Evolutionary conservation across 2,329 filamentous ascomycete genomes (phyloP).

Genomic region (Cladorrhinum sp.): DNA sequence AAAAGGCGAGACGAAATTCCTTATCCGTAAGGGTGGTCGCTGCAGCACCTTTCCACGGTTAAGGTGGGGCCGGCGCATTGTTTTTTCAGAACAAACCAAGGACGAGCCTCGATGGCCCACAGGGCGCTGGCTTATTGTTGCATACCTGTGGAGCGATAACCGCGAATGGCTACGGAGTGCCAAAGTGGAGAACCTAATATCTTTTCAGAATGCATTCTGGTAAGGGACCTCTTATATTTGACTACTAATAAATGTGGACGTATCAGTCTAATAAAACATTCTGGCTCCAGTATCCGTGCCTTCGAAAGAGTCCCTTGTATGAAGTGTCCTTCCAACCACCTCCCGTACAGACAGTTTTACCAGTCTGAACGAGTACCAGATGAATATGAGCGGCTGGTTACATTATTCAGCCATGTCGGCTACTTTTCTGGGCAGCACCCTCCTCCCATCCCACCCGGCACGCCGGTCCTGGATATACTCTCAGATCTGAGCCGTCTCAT

Average conservation of each 20-base stretch:
- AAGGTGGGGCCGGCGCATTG: constrained; percentile 13
- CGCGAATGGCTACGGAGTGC: constrained; percentile 10
- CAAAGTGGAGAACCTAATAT: constrained; percentile 9
- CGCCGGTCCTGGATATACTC: constrained; percentile 10
- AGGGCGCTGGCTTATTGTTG: constrained; percentile 15
- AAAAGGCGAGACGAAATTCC: constrained; percentile 10
- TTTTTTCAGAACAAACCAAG: constrained; percentile 14
- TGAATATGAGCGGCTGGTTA: constrained; percentile 8
- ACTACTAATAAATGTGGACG: neutral
- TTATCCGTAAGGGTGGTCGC: neutral
- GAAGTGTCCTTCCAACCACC: constrained; percentile 1
- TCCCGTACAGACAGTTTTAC: constrained; percentile 10
- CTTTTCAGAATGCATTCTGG: constrained; percentile 12
- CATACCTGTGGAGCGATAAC: constrained; percentile 13
- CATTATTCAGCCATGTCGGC: constrained; percentile 11
- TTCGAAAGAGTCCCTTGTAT: constrained; percentile 10
- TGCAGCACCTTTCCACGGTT: constrained; percentile 7
- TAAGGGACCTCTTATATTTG: constrained; percentile 7
- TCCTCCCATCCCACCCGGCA: constrained; percentile 9
- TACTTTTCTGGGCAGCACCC: constrained; percentile 5
- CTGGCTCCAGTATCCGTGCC: constrained; percentile 9
- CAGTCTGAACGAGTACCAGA: constrained; percentile 6
- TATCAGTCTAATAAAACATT: constrained; percentile 6
- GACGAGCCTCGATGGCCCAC: constrained; percentile 11
- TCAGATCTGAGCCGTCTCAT: constrained; percentile 10